Evolutionary conservation across 345 rosid genomes (phyloP).

Genomic region (Eutrema yunnanense): DNA sequence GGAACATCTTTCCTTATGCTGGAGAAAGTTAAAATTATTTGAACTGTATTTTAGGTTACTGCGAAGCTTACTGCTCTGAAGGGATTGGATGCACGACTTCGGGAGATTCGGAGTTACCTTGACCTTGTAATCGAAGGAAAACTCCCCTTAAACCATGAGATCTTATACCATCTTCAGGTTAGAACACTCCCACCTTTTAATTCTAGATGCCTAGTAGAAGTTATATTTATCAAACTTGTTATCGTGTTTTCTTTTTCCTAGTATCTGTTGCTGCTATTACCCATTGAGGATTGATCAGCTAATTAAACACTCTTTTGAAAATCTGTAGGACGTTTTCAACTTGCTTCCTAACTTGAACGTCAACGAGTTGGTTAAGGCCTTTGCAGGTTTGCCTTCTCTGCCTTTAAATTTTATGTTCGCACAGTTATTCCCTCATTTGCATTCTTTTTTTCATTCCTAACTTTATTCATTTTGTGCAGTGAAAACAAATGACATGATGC

Average conservation of each 20-base stretch:
- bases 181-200: background rate
- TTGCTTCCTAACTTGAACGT: conserved; percentile 28
- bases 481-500: conserved; percentile 36
- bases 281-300: background rate
- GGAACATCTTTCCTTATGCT: background rate
- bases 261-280: background rate
- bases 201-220: background rate
- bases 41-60: conserved; percentile 40
- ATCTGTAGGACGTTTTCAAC: conserved; percentile 36
- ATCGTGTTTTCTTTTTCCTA: background rate
- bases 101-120: conserved; percentile 60
- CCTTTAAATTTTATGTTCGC: background rate
- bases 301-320: background rate
- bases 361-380: conserved; percentile 28
- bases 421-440: background rate
- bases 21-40: background rate
- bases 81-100: conserved; percentile 73
- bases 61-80: conserved; percentile 73
- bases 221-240: background rate
- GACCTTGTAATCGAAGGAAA: conserved; percentile 70
- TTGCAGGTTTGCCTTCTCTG: conserved; percentile 56
- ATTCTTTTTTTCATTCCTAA: background rate
- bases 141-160: conserved; percentile 74
- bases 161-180: conserved; percentile 77
- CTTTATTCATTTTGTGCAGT: conserved; percentile 20